Base-by-base conservation (phyloP, 169 alveolate genomes). In the Plasmodium reichenowi region DNA sequence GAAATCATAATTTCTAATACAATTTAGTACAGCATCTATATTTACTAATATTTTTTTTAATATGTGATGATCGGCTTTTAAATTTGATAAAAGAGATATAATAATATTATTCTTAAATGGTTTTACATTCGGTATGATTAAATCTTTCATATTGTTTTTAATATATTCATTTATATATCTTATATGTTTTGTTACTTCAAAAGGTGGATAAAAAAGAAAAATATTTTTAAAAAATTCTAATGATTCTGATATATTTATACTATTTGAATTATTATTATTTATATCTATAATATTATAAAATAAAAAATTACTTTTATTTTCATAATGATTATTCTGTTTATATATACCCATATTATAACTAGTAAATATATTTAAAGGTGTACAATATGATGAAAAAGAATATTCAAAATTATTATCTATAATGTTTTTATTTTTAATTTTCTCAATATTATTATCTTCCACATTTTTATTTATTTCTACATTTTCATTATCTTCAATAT, bases 301-400 rank as follows among this genome's bases (percentile, higher is more conserved):
- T 62, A 86, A 74, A 73, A 47, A 86, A 26, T 54, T 86, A 22
- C 64, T 71, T 38, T 87, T 48, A 67, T 86, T 86, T 15, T 86
- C 92, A 74, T 86, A 86, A 29, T 54, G 72, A 38, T 62, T 71
- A 43, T 62, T 86, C 32, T 86, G 92, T 60, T 64, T 86, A 54
- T 86, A 86, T 32, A 86, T 64, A 17, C 92, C 92, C 87, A 86
- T 86, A 56, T 86, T 86, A 20, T 86, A 86, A 6, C 92, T 86
- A 3, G 92, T 86, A 56, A 86, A 86, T 13, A 86, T 86, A 32
- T 86, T 86, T 15, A 86, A 63, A 4, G 92, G 92, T 10, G 92
- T 86, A 52, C 92, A 86, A 38, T 86, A 86, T 0, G 92, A 86
- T 38, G 38, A 86, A 66, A 43, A 86, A 0, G 86, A 47, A 38